Base-by-base conservation (phyloP, 495 filamentous ascomycete genomes). In the Aspergillus bertholletiae region DNA sequence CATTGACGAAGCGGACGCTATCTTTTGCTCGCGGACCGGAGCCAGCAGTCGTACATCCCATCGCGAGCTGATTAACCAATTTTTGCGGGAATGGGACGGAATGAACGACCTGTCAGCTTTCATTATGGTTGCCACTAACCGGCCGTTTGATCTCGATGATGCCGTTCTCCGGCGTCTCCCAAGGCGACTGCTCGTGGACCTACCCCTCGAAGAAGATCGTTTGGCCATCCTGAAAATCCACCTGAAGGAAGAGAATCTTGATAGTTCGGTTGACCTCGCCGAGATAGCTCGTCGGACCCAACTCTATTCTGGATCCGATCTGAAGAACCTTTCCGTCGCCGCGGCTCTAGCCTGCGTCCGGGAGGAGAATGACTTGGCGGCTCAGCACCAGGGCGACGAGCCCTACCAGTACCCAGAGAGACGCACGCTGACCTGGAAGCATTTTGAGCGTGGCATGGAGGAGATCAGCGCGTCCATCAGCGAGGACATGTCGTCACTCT, bases 111-210 rank as follows among this genome's bases (percentile, higher is more conserved):
- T 84, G 44, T 87, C 87, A 7, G 90, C 92, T 2, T 97, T 98
- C 70, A 95, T 98, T 67, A 97, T 98, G 95, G 91, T 97, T 0
- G 94, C 94, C n/a, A 96, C 91, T 12, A 97, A 97, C 65, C 77
- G 93, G 13, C 93, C 93, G 0, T 96, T 96, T 54, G 92, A 97
- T 62, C 81, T 98, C 1, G 94, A 98, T 62, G 94, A 98, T 61
- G 94, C 94, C 2, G 90, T 96, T 20, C 83, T 98, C 20, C 80
- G 94, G 28, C 72, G 79, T 26, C 80, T 98, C 20, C 95, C 94
- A 7, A 76, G 94, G 21, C 80, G 90, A 51, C 76, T 98, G 13
- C 78, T 97, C 0, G 86, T 98, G 39, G 94, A 98, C 65, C 78
- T 98, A 5, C 94, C 94, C 0, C 82, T 85, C 0, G 80, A 86